phyloP scores from a whole-genome alignment of 768 basidiomycete genomes.

The Candolleomyces efflorescens region DNA sequence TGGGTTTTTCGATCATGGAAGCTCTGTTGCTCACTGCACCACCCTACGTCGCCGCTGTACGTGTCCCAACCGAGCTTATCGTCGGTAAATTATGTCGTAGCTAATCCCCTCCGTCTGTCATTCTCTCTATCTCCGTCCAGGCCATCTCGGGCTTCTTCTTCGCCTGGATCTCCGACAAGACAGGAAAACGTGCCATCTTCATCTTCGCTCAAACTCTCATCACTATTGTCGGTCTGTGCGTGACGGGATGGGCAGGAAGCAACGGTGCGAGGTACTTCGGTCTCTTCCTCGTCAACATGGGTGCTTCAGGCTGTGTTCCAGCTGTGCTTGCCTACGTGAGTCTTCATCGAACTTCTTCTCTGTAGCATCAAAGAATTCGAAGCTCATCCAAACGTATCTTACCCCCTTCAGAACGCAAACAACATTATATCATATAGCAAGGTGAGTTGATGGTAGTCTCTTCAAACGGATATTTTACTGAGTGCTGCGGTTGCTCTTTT shows the following conservation, averaged over 20 bases:
- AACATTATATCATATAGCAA: slow-evolving; percentile 33
- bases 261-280: slow-evolving; percentile 31
- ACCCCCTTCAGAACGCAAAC: slow-evolving; percentile 24
- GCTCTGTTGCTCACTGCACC: slow-evolving; percentile 32
- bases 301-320: slow-evolving; percentile 32
- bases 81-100: not conserved
- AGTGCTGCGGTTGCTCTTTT: not conserved
- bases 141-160: slow-evolving; percentile 31
- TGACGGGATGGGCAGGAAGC: slow-evolving; percentile 25
- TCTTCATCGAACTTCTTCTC: slow-evolving; percentile 1
- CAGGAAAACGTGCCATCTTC: slow-evolving; percentile 28
- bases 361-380: slow-evolving; percentile 3
- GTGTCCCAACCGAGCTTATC: not conserved
- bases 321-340: slow-evolving; percentile 35
- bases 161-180: slow-evolving; percentile 34
- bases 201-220: slow-evolving; percentile 28
- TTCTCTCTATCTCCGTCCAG: slow-evolving; percentile 14
- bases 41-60: slow-evolving; percentile 29
- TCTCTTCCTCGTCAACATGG: slow-evolving; percentile 31
- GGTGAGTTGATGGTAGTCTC: not conserved
- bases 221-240: slow-evolving; percentile 26
- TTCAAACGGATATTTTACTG: not conserved
- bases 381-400: not conserved
- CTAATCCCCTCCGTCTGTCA: not conserved
- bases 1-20: slow-evolving; percentile 27